phyloP scores from a whole-genome alignment of 1,284 basidiomycete genomes.

The Takashimella tepidaria region DNA sequence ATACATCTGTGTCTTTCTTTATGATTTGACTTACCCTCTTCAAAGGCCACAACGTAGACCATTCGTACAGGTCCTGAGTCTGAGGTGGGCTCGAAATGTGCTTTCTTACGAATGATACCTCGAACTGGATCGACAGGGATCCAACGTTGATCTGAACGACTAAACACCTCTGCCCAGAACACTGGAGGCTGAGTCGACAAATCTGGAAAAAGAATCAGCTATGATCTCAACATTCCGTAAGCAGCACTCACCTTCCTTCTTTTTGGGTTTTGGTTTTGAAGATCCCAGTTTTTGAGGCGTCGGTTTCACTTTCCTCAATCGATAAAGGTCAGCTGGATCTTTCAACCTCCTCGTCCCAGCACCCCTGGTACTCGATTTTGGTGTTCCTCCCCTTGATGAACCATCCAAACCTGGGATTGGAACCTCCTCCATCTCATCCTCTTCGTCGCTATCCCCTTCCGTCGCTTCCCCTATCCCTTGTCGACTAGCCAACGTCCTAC shows the following conservation, averaged over 20 bases:
- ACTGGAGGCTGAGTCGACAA: conserved; percentile 63
- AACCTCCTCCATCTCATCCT: conserved; percentile 46
- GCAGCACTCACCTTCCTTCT: conserved; percentile 25
- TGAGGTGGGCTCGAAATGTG: conserved; percentile 70
- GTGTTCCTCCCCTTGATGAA: no score
- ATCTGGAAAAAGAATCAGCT: conserved; percentile 26
- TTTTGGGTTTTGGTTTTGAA: conserved; percentile 29
- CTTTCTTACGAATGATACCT: conserved; percentile 70
- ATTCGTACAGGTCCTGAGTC: conserved; percentile 69
- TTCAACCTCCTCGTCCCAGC: conserved; percentile 24
- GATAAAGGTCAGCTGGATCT: conserved; percentile 40
- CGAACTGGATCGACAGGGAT: conserved; percentile 86
- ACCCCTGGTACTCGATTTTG: conserved; percentile 41
- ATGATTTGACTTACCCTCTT: conserved; percentile 66
- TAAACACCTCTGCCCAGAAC: conserved; percentile 97
- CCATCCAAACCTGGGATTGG: conserved; percentile 24
- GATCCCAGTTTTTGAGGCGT: conserved; percentile 24
- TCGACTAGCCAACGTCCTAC: conserved; percentile 25
- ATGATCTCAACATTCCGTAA: no score
- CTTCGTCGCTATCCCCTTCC: conserved; percentile 25
- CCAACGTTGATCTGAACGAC: conserved; percentile 85
- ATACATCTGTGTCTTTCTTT: not conserved
- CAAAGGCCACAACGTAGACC: conserved; percentile 88
- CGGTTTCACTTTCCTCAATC: conserved; percentile 27
- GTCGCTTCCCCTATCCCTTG: conserved; percentile 29